Percentiles rank a stretch among this genome's conserved stretches.
Evolutionary conservation across 164 flowering plant species (phyloP).

Genomic region (Litsea cubeba): DNA sequence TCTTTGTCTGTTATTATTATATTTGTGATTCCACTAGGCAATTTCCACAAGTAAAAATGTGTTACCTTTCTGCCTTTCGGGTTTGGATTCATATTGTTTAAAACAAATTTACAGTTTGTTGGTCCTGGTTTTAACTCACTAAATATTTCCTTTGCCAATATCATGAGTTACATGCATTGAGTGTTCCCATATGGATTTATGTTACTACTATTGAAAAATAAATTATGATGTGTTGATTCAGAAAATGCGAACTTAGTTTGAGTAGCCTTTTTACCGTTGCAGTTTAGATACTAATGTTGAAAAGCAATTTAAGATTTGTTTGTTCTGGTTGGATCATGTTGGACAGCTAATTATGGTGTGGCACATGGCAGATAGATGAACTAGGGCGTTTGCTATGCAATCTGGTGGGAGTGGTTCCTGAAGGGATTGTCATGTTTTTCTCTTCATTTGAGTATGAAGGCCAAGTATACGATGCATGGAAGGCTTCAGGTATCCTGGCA

Average conservation of each 20-base stretch:
- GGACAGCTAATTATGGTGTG: slow-evolving; percentile 11
- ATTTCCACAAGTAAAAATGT: too few species aligned
- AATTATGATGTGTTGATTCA: too few species aligned
- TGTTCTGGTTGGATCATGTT: background rate
- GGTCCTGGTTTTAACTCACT: too few species aligned
- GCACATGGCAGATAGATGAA: slow-evolving; percentile 66
- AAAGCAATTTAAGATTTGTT: background rate
- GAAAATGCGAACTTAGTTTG: background rate
- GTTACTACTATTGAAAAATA: too few species aligned
- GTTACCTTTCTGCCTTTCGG: too few species aligned
- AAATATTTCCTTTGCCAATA: too few species aligned
- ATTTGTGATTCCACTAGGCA: too few species aligned
- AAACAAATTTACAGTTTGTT: too few species aligned
- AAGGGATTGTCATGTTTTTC: slow-evolving; percentile 90
- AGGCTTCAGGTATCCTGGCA: slow-evolving; percentile 62
- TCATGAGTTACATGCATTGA: too few species aligned
- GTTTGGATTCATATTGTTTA: too few species aligned
- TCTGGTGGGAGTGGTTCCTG: slow-evolving; percentile 77
- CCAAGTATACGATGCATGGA: slow-evolving; percentile 73
- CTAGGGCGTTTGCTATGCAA: slow-evolving; percentile 83
- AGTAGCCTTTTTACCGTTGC: background rate
- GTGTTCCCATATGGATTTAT: too few species aligned
- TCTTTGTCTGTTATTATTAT: too few species aligned
- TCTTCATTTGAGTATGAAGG: slow-evolving; percentile 91
- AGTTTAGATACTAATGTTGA: background rate